Base-by-base conservation (phyloP, 352 stramenopile genomes). In the Bremia lactucae region DNA sequence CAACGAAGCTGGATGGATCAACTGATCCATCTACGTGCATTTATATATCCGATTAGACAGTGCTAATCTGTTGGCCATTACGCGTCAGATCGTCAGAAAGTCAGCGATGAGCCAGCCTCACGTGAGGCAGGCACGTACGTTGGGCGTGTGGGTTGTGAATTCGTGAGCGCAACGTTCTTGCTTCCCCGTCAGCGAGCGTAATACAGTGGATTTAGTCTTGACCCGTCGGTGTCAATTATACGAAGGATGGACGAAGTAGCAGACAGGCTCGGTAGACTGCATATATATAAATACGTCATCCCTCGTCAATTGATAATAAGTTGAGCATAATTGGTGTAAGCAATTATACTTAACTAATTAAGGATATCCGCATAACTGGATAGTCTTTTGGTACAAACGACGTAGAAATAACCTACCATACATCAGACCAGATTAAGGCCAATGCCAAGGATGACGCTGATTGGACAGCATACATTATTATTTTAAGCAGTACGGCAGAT, bases 61-160 rank as follows among this genome's bases (percentile, higher is more conserved):
- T 49, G 21, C 19, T 43, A 28, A 37, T 46, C 36, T 42, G 50
- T 54, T 25, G 38, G 52, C 41, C 35, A 47, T 49, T 53, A 34
- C 25, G 39, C 24, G 52, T 63, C 42, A 26, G 26, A 16, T 55
- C 28, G 49, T 33, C 55, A 41, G 49, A 59, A 56, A 50, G 55
- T 25, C 48, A 34, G 36, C 36, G 36, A 4, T 29, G 15, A 42
- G 23, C 34, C 39, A 37, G 20, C 40, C 13, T 26, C 33, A 15
- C 34, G 40, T 13, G 15, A 38, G 35, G 22, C 40, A 36, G 49
- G 48, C 37, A 63, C 53, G 48, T 40, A 55, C 15, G 48, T 42
- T 53, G 47, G 37, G 36, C 48, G 50, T 54, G 41, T 33, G 43
- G 20, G 46, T 56, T 38, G 48, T 40, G 38, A 46, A 47, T 39